Conservation (phyloP, 441 rosid genomes). For the Biscutella laevigata region DNA sequence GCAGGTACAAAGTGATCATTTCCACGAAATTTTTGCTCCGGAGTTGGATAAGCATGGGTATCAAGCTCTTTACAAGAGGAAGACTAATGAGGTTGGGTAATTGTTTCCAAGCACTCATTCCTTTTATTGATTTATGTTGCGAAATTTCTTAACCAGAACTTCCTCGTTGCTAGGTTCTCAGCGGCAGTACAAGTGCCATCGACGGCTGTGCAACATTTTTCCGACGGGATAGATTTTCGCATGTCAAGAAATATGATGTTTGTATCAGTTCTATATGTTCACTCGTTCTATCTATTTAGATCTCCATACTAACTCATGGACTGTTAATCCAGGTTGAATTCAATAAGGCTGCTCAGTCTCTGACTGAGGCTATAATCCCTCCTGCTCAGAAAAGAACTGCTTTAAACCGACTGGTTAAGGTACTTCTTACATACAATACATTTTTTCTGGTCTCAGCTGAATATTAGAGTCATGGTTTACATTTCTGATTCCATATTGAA, state of each 20-base stretch:
- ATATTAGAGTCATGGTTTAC: neutral
- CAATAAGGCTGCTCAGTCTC: constrained; percentile 96
- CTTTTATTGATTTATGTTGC: neutral
- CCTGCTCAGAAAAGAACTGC: constrained; percentile 83
- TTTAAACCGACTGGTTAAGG: constrained; percentile 83
- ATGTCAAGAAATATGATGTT: constrained; percentile 99
- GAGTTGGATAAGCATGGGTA: constrained; percentile 98
- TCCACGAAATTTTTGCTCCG: constrained; percentile 77
- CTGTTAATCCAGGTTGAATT: constrained; percentile 72
- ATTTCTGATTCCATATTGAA: constrained; percentile 15
- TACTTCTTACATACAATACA: constrained; percentile 19
- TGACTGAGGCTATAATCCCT: constrained; percentile 85
- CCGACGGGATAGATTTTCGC: constrained; percentile 94
- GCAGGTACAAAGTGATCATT: constrained; percentile 98
- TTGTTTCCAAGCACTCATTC: constrained; percentile 9
- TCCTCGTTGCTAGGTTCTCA: constrained; percentile 53
- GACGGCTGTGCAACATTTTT: constrained; percentile 99
- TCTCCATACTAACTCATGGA: constrained; percentile 17
- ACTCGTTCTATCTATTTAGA: neutral
- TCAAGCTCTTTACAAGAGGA: constrained; percentile 87
- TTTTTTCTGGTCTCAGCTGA: neutral
- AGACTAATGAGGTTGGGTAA: constrained; percentile 75
- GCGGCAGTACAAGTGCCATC: constrained; percentile 51
- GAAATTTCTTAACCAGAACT: neutral
- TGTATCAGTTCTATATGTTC: constrained; percentile 16